phyloP scores from a whole-genome alignment of 176 grass and related monocot species.

The Secale cereale region DNA sequence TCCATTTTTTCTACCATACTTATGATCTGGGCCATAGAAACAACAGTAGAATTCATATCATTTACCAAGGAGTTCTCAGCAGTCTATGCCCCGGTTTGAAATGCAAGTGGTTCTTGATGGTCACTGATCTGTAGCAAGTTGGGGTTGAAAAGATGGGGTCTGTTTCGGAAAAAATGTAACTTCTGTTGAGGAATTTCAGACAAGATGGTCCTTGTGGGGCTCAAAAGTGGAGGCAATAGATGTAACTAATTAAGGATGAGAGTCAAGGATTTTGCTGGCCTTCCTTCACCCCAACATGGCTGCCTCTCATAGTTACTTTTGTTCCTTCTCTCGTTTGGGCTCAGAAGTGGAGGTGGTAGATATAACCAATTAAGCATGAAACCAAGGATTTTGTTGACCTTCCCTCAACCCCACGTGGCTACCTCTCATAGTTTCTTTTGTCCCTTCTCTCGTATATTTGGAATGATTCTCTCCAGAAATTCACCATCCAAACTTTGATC shows the following conservation, averaged over 20 bases:
- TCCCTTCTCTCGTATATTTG: background rate
- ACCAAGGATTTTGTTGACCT: background rate
- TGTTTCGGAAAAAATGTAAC: background rate
- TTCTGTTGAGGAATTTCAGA: background rate
- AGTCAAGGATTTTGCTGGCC: background rate
- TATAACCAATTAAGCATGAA: background rate
- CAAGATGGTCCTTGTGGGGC: background rate
- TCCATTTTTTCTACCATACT: background rate
- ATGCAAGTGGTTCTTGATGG: conserved; percentile 1
- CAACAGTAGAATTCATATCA: background rate
- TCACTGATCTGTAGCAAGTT: background rate
- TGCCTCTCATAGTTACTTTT: background rate
- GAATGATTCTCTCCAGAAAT: background rate
- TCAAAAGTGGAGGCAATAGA: background rate
- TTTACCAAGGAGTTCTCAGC: background rate
- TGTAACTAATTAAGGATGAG: background rate
- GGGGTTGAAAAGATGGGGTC: background rate
- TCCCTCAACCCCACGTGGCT: background rate
- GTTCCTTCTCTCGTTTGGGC: background rate
- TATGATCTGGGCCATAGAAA: background rate
- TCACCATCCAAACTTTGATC: conserved; percentile 18
- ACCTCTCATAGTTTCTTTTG: background rate
- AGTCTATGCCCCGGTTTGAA: background rate
- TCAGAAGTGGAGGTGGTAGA: background rate
- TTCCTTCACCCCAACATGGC: background rate